Evolutionary conservation across 2,329 filamentous ascomycete genomes (phyloP).

Genomic region (Clarireedia hainanense): DNA sequence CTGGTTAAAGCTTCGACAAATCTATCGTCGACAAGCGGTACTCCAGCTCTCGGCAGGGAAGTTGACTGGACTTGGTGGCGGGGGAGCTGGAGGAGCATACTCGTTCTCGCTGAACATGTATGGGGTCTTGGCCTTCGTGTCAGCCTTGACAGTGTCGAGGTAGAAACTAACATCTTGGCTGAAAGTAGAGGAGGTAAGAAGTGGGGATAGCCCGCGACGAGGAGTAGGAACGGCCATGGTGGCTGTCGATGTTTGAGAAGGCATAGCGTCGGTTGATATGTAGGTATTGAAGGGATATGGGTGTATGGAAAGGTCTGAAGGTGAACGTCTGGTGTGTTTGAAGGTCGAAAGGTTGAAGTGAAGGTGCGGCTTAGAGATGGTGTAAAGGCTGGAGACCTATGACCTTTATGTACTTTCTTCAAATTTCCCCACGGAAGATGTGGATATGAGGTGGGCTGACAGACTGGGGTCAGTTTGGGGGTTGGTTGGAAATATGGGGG

Average conservation of each 20-base stretch:
- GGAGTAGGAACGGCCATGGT: conserved; percentile 27
- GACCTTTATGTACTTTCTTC: conserved; percentile 7
- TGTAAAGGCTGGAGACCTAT: conserved; percentile 3
- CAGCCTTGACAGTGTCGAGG: conserved; percentile 22
- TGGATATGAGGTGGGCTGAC: conserved; percentile 1
- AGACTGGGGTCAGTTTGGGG: neutral
- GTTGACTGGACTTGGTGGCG: conserved; percentile 56
- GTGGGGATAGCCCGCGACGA: conserved; percentile 44
- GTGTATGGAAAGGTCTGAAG: conserved; percentile 4
- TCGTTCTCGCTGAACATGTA: conserved; percentile 39
- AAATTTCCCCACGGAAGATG: neutral
- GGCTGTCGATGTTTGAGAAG: conserved; percentile 24
- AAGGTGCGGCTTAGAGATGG: neutral
- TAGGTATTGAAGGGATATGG: neutral
- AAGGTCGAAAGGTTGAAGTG: neutral
- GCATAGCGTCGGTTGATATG: conserved; percentile 13
- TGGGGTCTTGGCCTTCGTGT: conserved; percentile 22
- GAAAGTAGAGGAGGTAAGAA: conserved; percentile 20
- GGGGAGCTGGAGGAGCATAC: conserved; percentile 57
- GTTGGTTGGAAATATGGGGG: conserved; percentile 2
- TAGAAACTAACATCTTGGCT: conserved; percentile 24
- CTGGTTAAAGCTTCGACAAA: neutral
- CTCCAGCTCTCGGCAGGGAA: conserved; percentile 50
- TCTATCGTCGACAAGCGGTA: conserved; percentile 7
- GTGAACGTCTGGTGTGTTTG: neutral